Evolutionary conservation across 2,329 filamentous ascomycete genomes (phyloP).

Genomic region (Penicillium sp.): DNA sequence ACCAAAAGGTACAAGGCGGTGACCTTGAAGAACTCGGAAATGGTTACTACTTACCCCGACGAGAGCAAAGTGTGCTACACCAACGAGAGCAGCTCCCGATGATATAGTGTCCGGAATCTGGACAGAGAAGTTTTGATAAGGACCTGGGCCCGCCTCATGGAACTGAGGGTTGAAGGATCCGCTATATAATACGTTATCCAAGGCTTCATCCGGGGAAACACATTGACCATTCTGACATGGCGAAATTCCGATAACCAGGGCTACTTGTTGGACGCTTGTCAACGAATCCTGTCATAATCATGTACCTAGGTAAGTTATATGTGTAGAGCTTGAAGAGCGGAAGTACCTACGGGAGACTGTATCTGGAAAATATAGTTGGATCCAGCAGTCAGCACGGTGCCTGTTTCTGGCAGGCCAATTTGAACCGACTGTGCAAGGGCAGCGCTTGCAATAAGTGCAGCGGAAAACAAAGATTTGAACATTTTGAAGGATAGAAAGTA

Average conservation of each 20-base stretch:
- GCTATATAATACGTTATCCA: slow-evolving; percentile 27
- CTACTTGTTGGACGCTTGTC: slow-evolving; percentile 25
- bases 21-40: not conserved
- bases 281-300: slow-evolving; percentile 21
- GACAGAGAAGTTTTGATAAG: slow-evolving; percentile 31
- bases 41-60: slow-evolving; percentile 25
- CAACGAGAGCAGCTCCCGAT: slow-evolving; percentile 20
- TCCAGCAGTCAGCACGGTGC: slow-evolving; percentile 19
- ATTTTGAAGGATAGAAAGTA: slow-evolving; percentile 6
- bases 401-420: slow-evolving; percentile 22
- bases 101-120: slow-evolving; percentile 19
- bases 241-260: slow-evolving; percentile 27
- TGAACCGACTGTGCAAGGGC: slow-evolving; percentile 25
- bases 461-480: slow-evolving; percentile 22
- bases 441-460: slow-evolving; percentile 19
- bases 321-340: too few relatives aligned
- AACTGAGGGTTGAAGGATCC: slow-evolving; percentile 25
- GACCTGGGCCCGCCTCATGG: slow-evolving; percentile 20
- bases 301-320: not conserved
- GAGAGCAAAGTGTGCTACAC: slow-evolving; percentile 26
- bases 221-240: slow-evolving; percentile 22
- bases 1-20: slow-evolving; percentile 5
- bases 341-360: slow-evolving; percentile 25
- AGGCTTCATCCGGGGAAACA: slow-evolving; percentile 16
- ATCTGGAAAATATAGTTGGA: slow-evolving; percentile 24